Conservation (phyloP, 2,329 filamentous ascomycete genomes). For the Fusarium robinianum region DNA sequence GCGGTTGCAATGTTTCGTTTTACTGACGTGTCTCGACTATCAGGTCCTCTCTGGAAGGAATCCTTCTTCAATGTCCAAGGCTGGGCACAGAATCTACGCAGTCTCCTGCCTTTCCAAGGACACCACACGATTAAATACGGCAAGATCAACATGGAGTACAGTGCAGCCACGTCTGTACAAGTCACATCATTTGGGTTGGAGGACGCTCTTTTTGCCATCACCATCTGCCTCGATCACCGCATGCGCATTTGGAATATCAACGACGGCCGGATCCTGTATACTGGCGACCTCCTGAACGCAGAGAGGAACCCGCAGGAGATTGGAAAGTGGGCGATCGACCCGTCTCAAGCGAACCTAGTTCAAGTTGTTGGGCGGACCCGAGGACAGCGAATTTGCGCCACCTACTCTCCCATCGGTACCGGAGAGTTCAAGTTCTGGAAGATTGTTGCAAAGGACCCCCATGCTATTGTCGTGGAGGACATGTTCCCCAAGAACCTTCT, state of each 20-base stretch:
- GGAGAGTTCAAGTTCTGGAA: slow-evolving; percentile 96
- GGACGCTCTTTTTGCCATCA: slow-evolving; percentile 65
- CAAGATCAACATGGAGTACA: slow-evolving; percentile 67
- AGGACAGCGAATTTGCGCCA: slow-evolving; percentile 66
- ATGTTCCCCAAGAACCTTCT: slow-evolving; percentile 65
- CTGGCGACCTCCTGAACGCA: slow-evolving; percentile 76
- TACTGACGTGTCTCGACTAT: slow-evolving; percentile 31
- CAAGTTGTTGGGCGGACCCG: slow-evolving; percentile 66
- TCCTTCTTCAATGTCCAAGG: slow-evolving; percentile 74
- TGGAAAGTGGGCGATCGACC: slow-evolving; percentile 77
- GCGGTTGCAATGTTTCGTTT: neutral
- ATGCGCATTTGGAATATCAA: slow-evolving; percentile 87
- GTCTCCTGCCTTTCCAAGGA: slow-evolving; percentile 68
- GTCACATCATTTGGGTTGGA: slow-evolving; percentile 56
- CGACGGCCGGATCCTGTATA: slow-evolving; percentile 76
- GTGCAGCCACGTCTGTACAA: slow-evolving; percentile 67
- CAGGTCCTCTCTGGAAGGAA: slow-evolving; percentile 63
- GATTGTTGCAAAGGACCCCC: slow-evolving; percentile 66
- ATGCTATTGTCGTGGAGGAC: slow-evolving; percentile 69
- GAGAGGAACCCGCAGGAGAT: slow-evolving; percentile 68
- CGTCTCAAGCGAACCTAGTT: slow-evolving; percentile 76
- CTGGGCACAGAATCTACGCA: slow-evolving; percentile 70
- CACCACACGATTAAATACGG: slow-evolving; percentile 67
- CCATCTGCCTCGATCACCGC: slow-evolving; percentile 85
- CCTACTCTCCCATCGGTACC: slow-evolving; percentile 84